Percentiles rank a stretch among this genome's conserved stretches.
Evolutionary conservation across 2,329 filamentous ascomycete genomes (phyloP).

Genomic region (Orbilia blumenaviensis): DNA sequence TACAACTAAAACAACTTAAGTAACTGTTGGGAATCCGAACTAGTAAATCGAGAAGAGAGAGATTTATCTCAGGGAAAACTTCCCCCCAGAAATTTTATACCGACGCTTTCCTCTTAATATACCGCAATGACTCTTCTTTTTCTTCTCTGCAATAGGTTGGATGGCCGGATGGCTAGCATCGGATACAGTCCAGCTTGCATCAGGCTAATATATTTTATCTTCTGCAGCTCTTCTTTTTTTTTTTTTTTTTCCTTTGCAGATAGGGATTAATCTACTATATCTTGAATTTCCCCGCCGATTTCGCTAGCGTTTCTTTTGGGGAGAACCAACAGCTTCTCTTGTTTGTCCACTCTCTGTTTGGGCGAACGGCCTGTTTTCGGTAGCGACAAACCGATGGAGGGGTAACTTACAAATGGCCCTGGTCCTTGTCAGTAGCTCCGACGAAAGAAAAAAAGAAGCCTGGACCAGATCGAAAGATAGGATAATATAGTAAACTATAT

Average conservation of each 20-base stretch:
- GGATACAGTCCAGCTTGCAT: constrained; percentile 23
- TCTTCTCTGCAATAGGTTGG: constrained; percentile 19
- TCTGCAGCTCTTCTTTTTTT: neutral
- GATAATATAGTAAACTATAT: constrained; percentile 32
- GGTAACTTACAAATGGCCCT: neutral
- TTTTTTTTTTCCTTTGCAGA: neutral
- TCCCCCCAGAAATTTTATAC: constrained; percentile 35
- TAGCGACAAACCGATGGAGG: constrained; percentile 37
- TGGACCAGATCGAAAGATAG: constrained; percentile 31
- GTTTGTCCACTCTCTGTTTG: too few species aligned
- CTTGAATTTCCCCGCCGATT: constrained; percentile 40
- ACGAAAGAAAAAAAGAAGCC: too few species aligned
- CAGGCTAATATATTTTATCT: constrained; percentile 11
- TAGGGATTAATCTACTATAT: constrained; percentile 24
- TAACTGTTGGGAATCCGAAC: neutral
- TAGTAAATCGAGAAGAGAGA: neutral
- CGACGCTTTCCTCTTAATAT: constrained; percentile 37
- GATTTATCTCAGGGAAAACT: neutral
- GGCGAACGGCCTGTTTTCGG: constrained; percentile 34
- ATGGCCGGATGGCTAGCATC: constrained; percentile 52
- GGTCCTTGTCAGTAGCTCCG: neutral
- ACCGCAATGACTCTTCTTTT: constrained; percentile 26
- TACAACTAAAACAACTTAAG: too few species aligned
- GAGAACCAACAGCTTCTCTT: neutral
- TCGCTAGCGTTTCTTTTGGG: constrained; percentile 46